phyloP scores from a whole-genome alignment of 192 early-diverging fungal genomes.

The Linderina pennispora region DNA sequence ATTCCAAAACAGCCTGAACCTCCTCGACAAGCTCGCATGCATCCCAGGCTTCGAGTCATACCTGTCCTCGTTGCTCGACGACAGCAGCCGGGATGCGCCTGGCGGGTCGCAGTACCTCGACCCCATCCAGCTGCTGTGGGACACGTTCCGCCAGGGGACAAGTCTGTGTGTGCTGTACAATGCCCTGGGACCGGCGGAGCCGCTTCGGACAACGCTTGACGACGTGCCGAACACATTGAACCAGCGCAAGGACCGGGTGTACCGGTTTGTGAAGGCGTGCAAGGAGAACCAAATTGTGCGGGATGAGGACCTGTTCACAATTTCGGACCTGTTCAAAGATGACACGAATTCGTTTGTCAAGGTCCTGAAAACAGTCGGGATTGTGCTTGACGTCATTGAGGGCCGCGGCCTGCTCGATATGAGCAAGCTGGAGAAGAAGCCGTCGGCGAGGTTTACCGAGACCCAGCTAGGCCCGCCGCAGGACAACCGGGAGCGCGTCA shows the following conservation, averaged over 20 bases:
- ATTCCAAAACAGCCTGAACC: conserved; percentile 65
- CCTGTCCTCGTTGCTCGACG: conserved; percentile 44
- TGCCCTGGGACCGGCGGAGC: conserved; percentile 56
- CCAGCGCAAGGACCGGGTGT: conserved; percentile 77
- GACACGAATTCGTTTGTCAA: conserved; percentile 97
- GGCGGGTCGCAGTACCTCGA: conserved; percentile 44
- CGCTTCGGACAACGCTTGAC: conserved; percentile 51
- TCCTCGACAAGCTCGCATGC: conserved; percentile 62
- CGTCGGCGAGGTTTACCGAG: conserved; percentile 46
- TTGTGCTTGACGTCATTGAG: conserved; percentile 74
- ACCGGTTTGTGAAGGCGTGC: conserved; percentile 84
- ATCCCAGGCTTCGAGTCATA: conserved; percentile 65
- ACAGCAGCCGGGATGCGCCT: conserved; percentile 27
- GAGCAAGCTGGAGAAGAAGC: conserved; percentile 28
- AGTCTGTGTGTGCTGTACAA: conserved; percentile 69
- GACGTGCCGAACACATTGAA: conserved; percentile 53
- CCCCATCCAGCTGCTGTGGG: conserved; percentile 68
- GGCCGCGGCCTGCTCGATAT: conserved; percentile 38
- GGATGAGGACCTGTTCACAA: conserved; percentile 74
- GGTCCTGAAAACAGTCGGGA: conserved; percentile 80
- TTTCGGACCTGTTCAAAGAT: conserved; percentile 85
- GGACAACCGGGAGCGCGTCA: conserved; percentile 82
- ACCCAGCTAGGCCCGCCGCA: conserved; percentile 55
- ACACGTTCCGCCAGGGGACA: conserved; percentile 62
- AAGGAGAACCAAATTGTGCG: conserved; percentile 66